A percentile compares a stretch with the other conserved stretches of the same genome.
Conservation (phyloP, 1,284 basidiomycete genomes). For the Malassezia brasiliensis region DNA sequence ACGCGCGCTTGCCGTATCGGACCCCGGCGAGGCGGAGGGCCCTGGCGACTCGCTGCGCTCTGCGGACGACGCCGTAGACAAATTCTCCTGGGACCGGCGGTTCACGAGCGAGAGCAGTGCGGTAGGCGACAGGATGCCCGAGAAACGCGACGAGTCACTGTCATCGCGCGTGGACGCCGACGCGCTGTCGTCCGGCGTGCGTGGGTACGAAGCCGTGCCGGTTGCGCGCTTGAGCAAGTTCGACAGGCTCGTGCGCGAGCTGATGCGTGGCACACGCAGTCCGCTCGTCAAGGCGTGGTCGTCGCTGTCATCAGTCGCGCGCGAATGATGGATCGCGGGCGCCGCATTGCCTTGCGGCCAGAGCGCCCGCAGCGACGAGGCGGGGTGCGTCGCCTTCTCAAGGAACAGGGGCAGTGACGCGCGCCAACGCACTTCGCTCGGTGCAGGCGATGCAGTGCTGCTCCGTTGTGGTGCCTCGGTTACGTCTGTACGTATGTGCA, state of each 20-base stretch:
- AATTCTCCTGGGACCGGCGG: slow-evolving; percentile 1
- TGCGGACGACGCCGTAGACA: background rate
- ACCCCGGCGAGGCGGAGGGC: background rate
- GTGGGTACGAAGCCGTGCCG: background rate
- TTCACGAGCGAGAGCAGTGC: background rate
- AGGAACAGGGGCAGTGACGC: slow-evolving; percentile 33
- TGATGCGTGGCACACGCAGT: slow-evolving; percentile 5
- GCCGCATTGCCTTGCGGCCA: background rate
- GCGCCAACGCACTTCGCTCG: slow-evolving; percentile 23
- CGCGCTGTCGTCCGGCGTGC: background rate
- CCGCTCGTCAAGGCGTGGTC: background rate
- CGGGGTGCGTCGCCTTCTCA: slow-evolving; percentile 38
- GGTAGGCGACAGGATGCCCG: background rate
- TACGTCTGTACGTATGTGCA: background rate
- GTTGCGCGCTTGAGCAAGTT: slow-evolving; percentile 4
- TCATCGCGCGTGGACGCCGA: background rate
- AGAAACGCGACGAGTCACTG: background rate
- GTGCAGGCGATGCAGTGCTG: background rate
- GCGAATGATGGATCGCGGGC: background rate
- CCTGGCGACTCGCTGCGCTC: background rate
- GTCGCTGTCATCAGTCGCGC: background rate
- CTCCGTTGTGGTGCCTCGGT: background rate
- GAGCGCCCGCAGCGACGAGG: slow-evolving; percentile 30
- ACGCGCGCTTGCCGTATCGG: background rate
- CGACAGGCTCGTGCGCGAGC: slow-evolving; percentile 3